Conservation (phyloP, 495 filamentous ascomycete genomes). For the Lasiosphaeria ovina region DNA sequence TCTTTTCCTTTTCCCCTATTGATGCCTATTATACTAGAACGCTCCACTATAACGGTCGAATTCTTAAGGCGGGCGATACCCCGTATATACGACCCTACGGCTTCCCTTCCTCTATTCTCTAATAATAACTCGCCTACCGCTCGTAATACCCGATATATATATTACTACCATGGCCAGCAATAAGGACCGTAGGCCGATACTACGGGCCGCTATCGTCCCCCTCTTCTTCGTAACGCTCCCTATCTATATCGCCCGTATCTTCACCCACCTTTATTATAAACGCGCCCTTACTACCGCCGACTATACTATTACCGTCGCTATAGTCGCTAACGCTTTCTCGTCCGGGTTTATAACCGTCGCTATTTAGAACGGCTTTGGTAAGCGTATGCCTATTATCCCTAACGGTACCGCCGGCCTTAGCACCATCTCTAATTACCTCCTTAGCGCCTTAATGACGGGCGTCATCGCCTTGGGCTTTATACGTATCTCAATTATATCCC, state of each 20-base stretch:
- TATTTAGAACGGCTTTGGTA: conserved; percentile 2
- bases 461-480: not conserved
- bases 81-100: too few relatives aligned
- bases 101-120: too few relatives aligned
- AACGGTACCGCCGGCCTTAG: conserved; percentile 1
- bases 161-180: too few relatives aligned
- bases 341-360: not conserved
- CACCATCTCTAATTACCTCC: conserved; percentile 5
- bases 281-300: not conserved
- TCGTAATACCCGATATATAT: too few relatives aligned
- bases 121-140: too few relatives aligned
- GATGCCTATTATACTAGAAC: too few relatives aligned
- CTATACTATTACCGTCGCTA: not conserved
- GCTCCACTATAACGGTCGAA: too few relatives aligned
- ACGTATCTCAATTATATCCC: conserved; percentile 7
- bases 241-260: conserved; percentile 5
- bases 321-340: not conserved
- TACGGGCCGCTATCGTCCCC: too few relatives aligned
- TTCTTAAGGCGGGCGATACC: too few relatives aligned
- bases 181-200: too few relatives aligned
- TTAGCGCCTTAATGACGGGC: not conserved
- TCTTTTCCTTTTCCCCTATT: too few relatives aligned
- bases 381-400: not conserved
- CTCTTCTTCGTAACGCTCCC: too few relatives aligned
- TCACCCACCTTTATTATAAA: conserved; percentile 1